Percentiles rank a stretch among this genome's conserved stretches.
phyloP scores from a whole-genome alignment of 2,329 filamentous ascomycete species.

The Nigrospora osmanthi region DNA sequence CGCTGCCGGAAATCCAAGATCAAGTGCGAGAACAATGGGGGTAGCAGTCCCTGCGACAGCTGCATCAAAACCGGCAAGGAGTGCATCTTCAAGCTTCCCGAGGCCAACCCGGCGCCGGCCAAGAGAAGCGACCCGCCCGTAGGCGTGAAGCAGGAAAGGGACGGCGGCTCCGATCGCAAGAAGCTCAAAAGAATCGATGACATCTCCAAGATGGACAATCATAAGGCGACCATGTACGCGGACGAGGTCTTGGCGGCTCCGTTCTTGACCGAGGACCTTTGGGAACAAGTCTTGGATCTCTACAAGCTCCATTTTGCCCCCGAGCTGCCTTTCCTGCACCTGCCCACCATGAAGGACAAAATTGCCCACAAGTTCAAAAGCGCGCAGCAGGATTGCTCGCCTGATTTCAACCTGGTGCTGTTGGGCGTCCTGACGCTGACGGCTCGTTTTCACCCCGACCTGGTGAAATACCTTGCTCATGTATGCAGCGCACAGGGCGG shows the following conservation, averaged over 20 bases:
- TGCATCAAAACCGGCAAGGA: constrained; percentile 66
- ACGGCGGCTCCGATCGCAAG: constrained; percentile 41
- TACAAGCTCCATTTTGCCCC: constrained; percentile 66
- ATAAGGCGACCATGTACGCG: constrained; percentile 28
- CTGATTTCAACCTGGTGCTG: constrained; percentile 49
- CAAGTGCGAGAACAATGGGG: constrained; percentile 75
- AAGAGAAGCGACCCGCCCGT: constrained; percentile 33
- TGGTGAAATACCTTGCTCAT: constrained; percentile 46
- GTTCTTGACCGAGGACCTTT: constrained; percentile 56
- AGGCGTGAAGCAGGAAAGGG: constrained; percentile 30
- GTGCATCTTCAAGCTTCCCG: constrained; percentile 57
- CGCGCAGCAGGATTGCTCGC: constrained; percentile 25
- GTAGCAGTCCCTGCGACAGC: constrained; percentile 63
- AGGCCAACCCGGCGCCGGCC: constrained; percentile 30
- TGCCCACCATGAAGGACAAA: constrained; percentile 51
- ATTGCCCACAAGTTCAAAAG: constrained; percentile 33
- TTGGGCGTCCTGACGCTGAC: constrained; percentile 63
- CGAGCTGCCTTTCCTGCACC: constrained; percentile 64
- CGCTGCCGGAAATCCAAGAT: constrained; percentile 75
- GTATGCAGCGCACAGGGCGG: constrained; percentile 24
- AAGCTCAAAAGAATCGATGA: constrained; percentile 36
- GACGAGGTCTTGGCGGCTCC: constrained; percentile 55
- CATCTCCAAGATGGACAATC: constrained; percentile 27
- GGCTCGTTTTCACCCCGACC: constrained; percentile 55
- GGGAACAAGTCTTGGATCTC: constrained; percentile 62